Base-by-base conservation (phyloP, 2,329 filamentous ascomycete genomes). In the Colletotrichum gloeosporioides region DNA sequence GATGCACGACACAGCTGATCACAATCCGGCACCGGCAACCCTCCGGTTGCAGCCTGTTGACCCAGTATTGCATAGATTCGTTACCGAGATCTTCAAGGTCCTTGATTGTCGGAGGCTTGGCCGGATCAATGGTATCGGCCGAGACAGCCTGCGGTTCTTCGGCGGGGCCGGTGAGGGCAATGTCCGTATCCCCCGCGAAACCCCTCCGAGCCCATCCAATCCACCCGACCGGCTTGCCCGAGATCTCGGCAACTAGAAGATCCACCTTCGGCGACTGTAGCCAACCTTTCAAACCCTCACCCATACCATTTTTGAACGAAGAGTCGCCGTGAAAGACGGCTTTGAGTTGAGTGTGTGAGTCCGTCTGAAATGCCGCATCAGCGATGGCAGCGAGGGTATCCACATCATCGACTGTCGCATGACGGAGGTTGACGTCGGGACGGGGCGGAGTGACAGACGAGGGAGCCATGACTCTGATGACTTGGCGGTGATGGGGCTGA, bases 281-380 rank as follows among this genome's bases (percentile, higher is more conserved):
- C 77, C 80, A 81, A 27, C 73, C 65, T 16, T 62, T 57, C 57
- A 82, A 74, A 18, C 74, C 79, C n/a, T 73, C 65, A 18, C 69
- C 69, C 53, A 79, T 80, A 18, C 78, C 80, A 2, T 79, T 80
- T 3, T 80, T 77, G 16, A 84, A 83, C 13, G 79, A 77, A 63
- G 80, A 81, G 4, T 80, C 75, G 10, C 79, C 79, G 70, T 82
- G 81, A 79, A 82, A 81, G 71, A 78, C 79, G n/a, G 78, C 69
- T 72, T 83, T 84, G 77, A 86, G 80, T 78, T 83, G 78, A 3
- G 84, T 85, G 59, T 86, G 83, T 22, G 77, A 71, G 65, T 80
- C 80, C 71, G 69, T 77, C 61, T 77, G 75, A 64, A 86, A 87
- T 61, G 83, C 82, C 31, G 80, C 79, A 66, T 81, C 78, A 68